Percentiles rank a stretch among this genome's conserved stretches.
Conservation (phyloP, 2,329 filamentous ascomycete genomes). For the Elsinoe necatrix region DNA sequence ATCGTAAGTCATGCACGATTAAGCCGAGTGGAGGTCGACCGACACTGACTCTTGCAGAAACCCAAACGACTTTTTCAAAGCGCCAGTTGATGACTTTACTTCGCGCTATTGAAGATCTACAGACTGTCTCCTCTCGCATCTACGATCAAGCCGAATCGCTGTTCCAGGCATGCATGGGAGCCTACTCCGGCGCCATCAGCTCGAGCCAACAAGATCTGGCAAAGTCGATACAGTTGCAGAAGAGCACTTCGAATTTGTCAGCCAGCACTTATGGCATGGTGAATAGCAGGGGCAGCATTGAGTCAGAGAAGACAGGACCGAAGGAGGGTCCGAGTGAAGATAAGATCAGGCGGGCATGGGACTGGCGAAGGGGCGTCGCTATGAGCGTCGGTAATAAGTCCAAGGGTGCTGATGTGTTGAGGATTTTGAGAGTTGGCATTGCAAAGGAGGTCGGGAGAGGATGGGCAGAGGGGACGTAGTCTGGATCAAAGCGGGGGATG, state of each 20-base stretch:
- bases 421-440: slow-evolving; percentile 61
- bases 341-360: slow-evolving; percentile 49
- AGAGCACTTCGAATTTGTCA: slow-evolving; percentile 39
- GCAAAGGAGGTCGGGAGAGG: slow-evolving; percentile 63
- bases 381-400: slow-evolving; percentile 49
- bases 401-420: slow-evolving; percentile 60
- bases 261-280: slow-evolving; percentile 60
- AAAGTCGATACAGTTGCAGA: slow-evolving; percentile 21
- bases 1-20: slow-evolving; percentile 36
- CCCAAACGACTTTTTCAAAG: slow-evolving; percentile 54
- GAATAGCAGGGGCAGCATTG: slow-evolving; percentile 56
- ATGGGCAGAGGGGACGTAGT: slow-evolving; percentile 39
- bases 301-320: slow-evolving; percentile 26
- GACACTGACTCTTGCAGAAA: slow-evolving; percentile 32
- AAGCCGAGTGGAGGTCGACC: slow-evolving; percentile 12
- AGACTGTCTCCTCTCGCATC: slow-evolving; percentile 65
- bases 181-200: slow-evolving; percentile 34
- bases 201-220: slow-evolving; percentile 22
- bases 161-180: slow-evolving; percentile 64
- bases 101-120: slow-evolving; percentile 69
- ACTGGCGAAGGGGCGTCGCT: slow-evolving; percentile 49
- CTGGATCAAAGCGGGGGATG: neutral
- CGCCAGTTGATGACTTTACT: slow-evolving; percentile 67
- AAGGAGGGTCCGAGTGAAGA: slow-evolving; percentile 21
- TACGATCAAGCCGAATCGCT: slow-evolving; percentile 70